Evolutionary conservation across 129 eudicot genomes (phyloP).

Genomic region (Flaveria trinervia): DNA sequence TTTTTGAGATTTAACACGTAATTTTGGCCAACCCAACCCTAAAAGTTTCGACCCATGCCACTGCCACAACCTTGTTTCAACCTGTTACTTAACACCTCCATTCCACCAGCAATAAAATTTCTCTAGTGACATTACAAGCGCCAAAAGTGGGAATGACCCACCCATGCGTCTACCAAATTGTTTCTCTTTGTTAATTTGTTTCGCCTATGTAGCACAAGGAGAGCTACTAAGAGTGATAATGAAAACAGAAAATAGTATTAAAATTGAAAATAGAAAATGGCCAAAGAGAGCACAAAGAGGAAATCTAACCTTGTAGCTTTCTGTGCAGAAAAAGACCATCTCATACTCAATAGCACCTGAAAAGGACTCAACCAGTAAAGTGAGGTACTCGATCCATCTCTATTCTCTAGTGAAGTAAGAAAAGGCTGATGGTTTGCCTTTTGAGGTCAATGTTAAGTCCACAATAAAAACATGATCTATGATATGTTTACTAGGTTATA

Average conservation of each 20-base stretch:
- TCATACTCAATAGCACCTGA: slow-evolving; percentile 12
- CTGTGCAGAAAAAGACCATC: background rate
- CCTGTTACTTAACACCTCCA: background rate
- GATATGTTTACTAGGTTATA: background rate
- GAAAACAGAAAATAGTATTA: background rate
- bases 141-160: slow-evolving; percentile 5
- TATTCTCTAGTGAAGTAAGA: background rate
- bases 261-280: background rate
- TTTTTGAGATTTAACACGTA: background rate
- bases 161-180: background rate
- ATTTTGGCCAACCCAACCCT: background rate
- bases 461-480: background rate
- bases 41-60: background rate
- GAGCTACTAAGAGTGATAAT: background rate
- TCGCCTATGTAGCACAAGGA: background rate
- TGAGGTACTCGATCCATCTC: background rate
- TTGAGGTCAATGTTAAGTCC: background rate
- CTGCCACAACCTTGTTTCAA: background rate
- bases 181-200: background rate
- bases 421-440: background rate
- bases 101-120: background rate
- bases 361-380: background rate
- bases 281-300: background rate
- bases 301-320: background rate
- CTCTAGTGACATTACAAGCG: background rate